A percentile compares a stretch with the other conserved stretches of the same genome.
phyloP scores from a whole-genome alignment of 176 grass and related monocot species.

The Ensete glaucum region DNA sequence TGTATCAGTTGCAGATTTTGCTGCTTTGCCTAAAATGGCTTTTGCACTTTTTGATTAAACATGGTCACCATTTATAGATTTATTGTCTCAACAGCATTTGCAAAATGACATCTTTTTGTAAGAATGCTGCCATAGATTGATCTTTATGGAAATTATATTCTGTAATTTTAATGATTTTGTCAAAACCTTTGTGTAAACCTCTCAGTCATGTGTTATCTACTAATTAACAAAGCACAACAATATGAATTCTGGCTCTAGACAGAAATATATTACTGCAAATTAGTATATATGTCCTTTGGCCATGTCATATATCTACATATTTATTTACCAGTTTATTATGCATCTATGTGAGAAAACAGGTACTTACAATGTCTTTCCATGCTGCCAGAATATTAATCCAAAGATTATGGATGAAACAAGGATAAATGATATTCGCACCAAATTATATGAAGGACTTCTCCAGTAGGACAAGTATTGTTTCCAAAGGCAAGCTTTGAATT shows the following conservation, averaged over 20 bases:
- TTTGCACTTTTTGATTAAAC: no score
- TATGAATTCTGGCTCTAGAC: background rate
- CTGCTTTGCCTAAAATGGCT: no score
- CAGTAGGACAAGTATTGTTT: conserved; percentile 72
- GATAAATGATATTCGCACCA: conserved; percentile 43
- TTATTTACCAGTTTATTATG: background rate
- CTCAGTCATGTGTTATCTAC: no score
- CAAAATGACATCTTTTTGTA: no score
- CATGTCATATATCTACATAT: background rate
- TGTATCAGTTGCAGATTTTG: no score
- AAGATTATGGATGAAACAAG: conserved; percentile 12
- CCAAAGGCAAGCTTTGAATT: conserved; percentile 75
- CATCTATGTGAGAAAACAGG: background rate
- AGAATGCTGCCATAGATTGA: no score
- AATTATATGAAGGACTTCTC: conserved; percentile 75
- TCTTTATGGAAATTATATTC: no score
- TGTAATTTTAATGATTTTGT: no score
- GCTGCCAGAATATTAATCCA: conserved; percentile 42
- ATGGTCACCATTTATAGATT: no score
- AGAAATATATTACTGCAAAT: background rate
- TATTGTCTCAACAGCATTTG: no score
- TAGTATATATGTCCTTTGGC: background rate
- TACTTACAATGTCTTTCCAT: conserved; percentile 54
- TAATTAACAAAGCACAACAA: no score
- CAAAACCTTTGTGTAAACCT: no score